These are phyloP conservation scores for Saprolegnia diclina DNA, from an alignment of 352 stramenopile species.

Conservation along the genomic window DNA sequence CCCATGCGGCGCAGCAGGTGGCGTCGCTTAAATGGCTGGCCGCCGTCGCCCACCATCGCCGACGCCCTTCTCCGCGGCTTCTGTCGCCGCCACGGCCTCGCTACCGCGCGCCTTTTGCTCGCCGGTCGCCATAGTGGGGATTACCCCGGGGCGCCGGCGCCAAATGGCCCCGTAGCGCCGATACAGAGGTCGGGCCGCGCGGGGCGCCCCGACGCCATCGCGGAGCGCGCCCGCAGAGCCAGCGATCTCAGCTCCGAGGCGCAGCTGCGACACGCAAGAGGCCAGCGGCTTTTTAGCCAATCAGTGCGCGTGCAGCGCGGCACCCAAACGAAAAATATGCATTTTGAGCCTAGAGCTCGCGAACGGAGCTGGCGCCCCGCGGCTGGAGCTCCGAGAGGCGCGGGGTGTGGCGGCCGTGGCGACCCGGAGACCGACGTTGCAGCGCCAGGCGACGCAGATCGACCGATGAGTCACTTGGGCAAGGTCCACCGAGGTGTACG, in stretches of 20 bases:
- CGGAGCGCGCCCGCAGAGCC: not conserved
- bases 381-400: not conserved
- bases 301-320: not conserved
- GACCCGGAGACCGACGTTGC: not conserved
- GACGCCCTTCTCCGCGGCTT: not conserved
- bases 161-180: not conserved
- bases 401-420: no score
- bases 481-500: no score
- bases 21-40: not conserved
- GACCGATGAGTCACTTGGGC: no score
- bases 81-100: no score
- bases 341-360: not conserved
- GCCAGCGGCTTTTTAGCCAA: not conserved
- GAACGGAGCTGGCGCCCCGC: not conserved
- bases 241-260: not conserved
- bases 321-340: not conserved
- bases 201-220: no score
- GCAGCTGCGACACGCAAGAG: not conserved
- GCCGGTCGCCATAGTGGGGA: not conserved
- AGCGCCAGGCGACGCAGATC: no score
- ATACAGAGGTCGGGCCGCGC: not conserved
- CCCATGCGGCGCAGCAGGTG: not conserved
- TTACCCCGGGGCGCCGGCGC: not conserved
- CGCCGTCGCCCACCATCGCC: no score
- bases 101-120: not conserved